Conservation (phyloP, 2,329 filamentous ascomycete species). For the Aspergillus sojae region DNA sequence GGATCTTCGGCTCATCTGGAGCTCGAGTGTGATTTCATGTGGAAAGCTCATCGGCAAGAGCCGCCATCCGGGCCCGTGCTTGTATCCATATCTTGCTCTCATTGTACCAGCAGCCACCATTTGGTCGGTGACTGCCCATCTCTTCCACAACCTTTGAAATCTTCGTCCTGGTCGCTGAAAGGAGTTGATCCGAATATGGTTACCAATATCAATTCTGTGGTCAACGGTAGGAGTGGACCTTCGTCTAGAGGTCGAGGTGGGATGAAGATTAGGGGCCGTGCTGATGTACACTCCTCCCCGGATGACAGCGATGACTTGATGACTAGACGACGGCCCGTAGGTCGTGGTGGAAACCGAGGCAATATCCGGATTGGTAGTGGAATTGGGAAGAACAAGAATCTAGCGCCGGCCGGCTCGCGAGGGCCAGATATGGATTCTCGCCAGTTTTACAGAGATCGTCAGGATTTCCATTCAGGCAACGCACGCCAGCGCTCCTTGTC, state of each 20-base stretch:
- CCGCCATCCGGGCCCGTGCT: slow-evolving; percentile 32
- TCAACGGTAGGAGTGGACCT: slow-evolving; percentile 15
- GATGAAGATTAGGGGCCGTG: slow-evolving; percentile 41
- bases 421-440: slow-evolving; percentile 19
- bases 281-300: slow-evolving; percentile 31
- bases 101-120: slow-evolving; percentile 47
- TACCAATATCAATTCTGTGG: slow-evolving; percentile 40
- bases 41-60: slow-evolving; percentile 46
- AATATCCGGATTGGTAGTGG: slow-evolving; percentile 40
- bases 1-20: slow-evolving; percentile 60
- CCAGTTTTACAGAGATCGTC: slow-evolving; percentile 31
- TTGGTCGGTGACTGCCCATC: slow-evolving; percentile 49
- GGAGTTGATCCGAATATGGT: slow-evolving; percentile 40
- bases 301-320: slow-evolving; percentile 41
- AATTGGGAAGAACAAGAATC: slow-evolving; percentile 31
- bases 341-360: slow-evolving; percentile 30
- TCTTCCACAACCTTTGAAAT: slow-evolving; percentile 27
- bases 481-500: slow-evolving; percentile 37
- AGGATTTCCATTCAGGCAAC: slow-evolving; percentile 26
- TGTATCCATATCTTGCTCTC: slow-evolving; percentile 48
- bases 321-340: slow-evolving; percentile 30
- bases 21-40: slow-evolving; percentile 61
- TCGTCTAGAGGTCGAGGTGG: slow-evolving; percentile 27
- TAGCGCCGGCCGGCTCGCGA: slow-evolving; percentile 22
- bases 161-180: slow-evolving; percentile 44